These are phyloP conservation scores for Trichophaea hybrida DNA, from an alignment of 2,329 filamentous ascomycete genomes.

Conservation along the genomic window DNA sequence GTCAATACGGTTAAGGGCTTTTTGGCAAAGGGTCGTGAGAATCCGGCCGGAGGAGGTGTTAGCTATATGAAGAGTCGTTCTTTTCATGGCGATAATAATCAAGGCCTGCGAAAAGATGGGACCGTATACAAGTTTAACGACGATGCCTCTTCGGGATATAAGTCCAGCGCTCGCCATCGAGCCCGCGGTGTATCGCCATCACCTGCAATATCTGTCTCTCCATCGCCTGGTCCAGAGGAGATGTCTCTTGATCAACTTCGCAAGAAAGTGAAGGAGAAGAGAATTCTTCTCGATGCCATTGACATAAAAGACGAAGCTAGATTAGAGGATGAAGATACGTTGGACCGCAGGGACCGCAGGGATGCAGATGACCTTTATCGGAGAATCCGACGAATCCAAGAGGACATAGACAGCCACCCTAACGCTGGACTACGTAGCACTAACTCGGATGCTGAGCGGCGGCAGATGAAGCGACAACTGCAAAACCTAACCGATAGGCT, in stretches of 20 bases:
- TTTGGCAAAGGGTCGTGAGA: constrained; percentile 70
- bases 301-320: constrained; percentile 89
- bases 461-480: constrained; percentile 74
- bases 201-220: constrained; percentile 44
- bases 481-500: constrained; percentile 79
- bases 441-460: constrained; percentile 77
- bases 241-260: constrained; percentile 71
- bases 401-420: constrained; percentile 86
- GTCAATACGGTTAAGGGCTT: constrained; percentile 86
- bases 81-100: constrained; percentile 47
- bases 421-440: constrained; percentile 54
- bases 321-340: constrained; percentile 76
- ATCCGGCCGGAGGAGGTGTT: constrained; percentile 91
- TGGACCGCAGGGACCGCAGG: constrained; percentile 77
- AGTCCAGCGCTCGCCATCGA: constrained; percentile 80
- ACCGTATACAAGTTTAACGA: constrained; percentile 96
- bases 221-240: constrained; percentile 75
- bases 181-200: constrained; percentile 37
- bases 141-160: constrained; percentile 63
- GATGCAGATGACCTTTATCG: constrained; percentile 91
- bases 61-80: constrained; percentile 95
- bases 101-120: constrained; percentile 65
- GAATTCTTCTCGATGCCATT: constrained; percentile 85
- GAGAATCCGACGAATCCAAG: constrained; percentile 77
- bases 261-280: constrained; percentile 88